phyloP scores from a whole-genome alignment of 2,329 filamentous ascomycete species.

The Verticillium nubilum region DNA sequence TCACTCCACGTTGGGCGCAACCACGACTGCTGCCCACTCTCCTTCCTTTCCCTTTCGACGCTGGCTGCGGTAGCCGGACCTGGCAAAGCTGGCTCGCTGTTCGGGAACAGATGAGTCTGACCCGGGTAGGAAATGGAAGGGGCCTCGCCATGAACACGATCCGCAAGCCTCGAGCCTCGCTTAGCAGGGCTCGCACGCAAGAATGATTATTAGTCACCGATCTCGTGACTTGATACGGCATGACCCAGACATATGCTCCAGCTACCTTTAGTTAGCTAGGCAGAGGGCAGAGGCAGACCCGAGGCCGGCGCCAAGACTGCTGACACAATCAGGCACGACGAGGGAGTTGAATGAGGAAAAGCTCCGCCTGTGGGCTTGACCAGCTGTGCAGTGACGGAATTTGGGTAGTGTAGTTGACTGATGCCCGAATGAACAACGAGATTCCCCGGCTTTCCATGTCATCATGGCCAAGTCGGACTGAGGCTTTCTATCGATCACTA shows the following conservation, averaged over 20 bases:
- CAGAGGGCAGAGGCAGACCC: neutral
- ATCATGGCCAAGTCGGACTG: neutral
- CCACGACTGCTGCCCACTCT: neutral
- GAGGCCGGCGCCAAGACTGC: neutral
- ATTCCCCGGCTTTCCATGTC: neutral
- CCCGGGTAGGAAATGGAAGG: neutral
- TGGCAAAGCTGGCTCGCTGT: neutral
- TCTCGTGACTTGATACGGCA: neutral
- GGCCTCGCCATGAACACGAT: neutral
- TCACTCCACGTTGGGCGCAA: neutral
- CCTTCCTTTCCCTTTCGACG: neutral
- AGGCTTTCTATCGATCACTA: neutral
- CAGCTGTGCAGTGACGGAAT: neutral
- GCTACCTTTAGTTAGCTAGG: neutral
- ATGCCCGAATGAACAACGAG: neutral
- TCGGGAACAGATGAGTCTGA: neutral
- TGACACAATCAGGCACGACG: neutral
- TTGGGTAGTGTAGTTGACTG: neutral
- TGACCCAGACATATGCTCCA: neutral
- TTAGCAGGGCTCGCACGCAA: neutral
- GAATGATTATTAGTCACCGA: neutral
- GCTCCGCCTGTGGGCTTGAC: neutral
- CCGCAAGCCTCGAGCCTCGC: neutral
- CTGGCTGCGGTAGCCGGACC: neutral
- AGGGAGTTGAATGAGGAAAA: neutral